Percentiles rank a stretch among this genome's conserved stretches.
Conservation (phyloP, 2,329 filamentous ascomycete species). For the Trichoderma asperellum region DNA sequence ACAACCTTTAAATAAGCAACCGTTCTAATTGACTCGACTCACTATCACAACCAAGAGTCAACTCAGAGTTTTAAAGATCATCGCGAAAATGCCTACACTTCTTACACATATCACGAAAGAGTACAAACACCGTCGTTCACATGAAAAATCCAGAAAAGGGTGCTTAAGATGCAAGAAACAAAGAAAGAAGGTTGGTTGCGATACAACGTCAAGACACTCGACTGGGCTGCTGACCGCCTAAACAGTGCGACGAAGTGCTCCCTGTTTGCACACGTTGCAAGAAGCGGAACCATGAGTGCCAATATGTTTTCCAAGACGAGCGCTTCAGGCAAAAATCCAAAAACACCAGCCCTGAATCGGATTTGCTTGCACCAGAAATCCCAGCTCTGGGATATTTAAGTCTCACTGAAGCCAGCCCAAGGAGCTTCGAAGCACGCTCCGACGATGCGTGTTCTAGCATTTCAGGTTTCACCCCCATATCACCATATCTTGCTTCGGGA, state of each 20-base stretch:
- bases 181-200: conserved; percentile 8
- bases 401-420: conserved; percentile 13
- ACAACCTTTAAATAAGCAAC: background rate
- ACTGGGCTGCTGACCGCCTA: background rate
- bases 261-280: conserved; percentile 14
- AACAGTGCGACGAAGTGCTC: conserved; percentile 12
- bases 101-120: background rate
- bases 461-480: background rate
- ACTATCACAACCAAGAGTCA: background rate
- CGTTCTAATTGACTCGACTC: background rate
- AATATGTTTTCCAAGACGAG: background rate
- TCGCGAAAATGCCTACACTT: background rate
- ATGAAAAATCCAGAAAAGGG: conserved; percentile 20
- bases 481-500: background rate
- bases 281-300: conserved; percentile 23
- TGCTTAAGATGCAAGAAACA: conserved; percentile 20
- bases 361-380: background rate
- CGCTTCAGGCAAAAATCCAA: background rate
- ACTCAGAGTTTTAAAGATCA: background rate
- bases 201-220: background rate
- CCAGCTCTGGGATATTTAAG: background rate
- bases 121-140: conserved; percentile 20
- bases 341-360: background rate
- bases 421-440: conserved; percentile 1
- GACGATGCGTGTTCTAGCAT: background rate